Conservation (phyloP, 2,329 filamentous ascomycete genomes). For the Aspergillus sp. region DNA sequence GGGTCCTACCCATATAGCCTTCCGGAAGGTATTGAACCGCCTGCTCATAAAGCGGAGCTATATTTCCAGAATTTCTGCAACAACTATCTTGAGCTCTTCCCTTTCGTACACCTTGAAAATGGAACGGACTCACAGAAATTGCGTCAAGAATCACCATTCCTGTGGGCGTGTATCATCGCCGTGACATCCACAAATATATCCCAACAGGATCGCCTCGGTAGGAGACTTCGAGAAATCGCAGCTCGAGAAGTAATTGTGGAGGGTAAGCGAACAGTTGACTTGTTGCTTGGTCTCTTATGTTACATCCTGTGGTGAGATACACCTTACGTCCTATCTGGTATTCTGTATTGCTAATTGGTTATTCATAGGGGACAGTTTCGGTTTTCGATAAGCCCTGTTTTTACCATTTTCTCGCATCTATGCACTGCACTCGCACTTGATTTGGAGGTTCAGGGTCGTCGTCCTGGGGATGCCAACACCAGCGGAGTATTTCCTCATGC, state of each 20-base stretch:
- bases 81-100: constrained; percentile 27
- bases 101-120: constrained; percentile 23
- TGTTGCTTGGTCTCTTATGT: constrained; percentile 7
- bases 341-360: not conserved
- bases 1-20: constrained; percentile 10
- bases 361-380: constrained; percentile 5
- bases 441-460: constrained; percentile 1
- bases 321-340: not conserved
- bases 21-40: not conserved
- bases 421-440: constrained; percentile 4
- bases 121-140: constrained; percentile 26
- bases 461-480: not conserved
- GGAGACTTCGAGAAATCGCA: constrained; percentile 19
- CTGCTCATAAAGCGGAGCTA: constrained; percentile 18
- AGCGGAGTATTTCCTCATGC: not conserved
- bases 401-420: constrained; percentile 7
- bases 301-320: constrained; percentile 1
- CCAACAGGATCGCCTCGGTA: constrained; percentile 14
- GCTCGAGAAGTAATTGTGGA: constrained; percentile 21
- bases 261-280: constrained; percentile 37
- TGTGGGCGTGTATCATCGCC: constrained; percentile 41
- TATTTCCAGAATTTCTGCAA: constrained; percentile 18
- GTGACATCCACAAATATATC: constrained; percentile 20
- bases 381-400: constrained; percentile 2
- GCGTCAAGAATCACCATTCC: constrained; percentile 34